phyloP scores from a whole-genome alignment of 345 rosid genomes.

The Xanthoceras sorbifolium region DNA sequence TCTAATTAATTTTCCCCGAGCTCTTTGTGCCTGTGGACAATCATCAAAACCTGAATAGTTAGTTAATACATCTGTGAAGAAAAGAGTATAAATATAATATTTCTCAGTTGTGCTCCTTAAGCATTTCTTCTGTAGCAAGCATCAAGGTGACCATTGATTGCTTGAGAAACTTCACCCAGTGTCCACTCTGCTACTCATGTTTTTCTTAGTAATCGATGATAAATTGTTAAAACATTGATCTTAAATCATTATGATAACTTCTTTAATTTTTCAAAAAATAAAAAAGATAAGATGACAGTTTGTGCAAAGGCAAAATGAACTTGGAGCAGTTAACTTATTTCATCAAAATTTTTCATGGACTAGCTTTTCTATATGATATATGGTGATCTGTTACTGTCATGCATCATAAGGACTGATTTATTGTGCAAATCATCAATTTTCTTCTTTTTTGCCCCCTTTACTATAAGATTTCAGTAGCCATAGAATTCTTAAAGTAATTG shows the following conservation, averaged over 20 bases:
- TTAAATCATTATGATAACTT: neutral
- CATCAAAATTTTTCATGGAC: neutral
- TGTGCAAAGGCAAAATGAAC: neutral
- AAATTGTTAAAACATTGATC: neutral
- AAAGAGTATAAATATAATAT: neutral
- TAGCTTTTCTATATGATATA: neutral
- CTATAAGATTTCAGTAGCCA: neutral
- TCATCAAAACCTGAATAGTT: neutral
- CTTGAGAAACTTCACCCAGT: neutral
- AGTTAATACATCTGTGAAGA: neutral
- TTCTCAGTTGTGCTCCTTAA: neutral
- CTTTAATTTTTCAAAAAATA: neutral
- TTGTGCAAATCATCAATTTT: neutral
- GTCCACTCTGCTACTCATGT: neutral
- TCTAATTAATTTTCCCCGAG: slow-evolving; percentile 64
- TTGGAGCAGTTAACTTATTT: neutral
- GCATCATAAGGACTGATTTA: neutral
- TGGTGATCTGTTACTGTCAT: too few relatives aligned
- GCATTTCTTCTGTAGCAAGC: neutral
- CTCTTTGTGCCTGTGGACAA: slow-evolving; percentile 71
- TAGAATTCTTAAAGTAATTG: neutral
- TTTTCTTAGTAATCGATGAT: neutral
- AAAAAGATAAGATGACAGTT: neutral
- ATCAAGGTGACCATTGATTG: neutral
- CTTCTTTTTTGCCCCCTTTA: neutral